These are phyloP conservation scores for Diutina pseudorugosa DNA, from an alignment of 1,139 yeast species.

Conservation along the genomic window DNA sequence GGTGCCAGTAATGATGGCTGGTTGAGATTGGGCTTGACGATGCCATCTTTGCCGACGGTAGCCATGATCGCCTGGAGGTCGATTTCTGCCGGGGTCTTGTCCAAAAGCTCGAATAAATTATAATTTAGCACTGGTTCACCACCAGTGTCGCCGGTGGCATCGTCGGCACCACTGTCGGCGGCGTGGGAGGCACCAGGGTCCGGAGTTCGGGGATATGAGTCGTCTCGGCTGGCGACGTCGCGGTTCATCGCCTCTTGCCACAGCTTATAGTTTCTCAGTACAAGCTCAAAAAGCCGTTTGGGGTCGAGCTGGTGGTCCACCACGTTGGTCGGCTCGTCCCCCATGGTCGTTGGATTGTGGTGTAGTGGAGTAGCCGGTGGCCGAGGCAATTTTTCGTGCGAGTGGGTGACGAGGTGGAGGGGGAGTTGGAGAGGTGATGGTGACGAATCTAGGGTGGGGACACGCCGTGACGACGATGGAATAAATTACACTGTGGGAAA, in stretches of 20 bases:
- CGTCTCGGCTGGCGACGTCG: background rate
- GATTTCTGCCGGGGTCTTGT: constrained; percentile 15
- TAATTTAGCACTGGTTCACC: constrained; percentile 18
- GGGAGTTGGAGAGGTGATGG: background rate
- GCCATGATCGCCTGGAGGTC: background rate
- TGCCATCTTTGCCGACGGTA: background rate
- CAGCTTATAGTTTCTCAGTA: background rate
- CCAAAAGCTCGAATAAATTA: constrained; percentile 22
- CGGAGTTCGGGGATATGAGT: background rate
- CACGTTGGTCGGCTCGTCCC: background rate
- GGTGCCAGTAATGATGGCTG: no score
- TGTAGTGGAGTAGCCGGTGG: background rate
- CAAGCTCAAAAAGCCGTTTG: background rate
- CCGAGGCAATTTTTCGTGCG: background rate
- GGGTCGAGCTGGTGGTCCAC: constrained; percentile 1
- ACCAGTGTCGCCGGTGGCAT: constrained; percentile 12
- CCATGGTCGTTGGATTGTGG: background rate
- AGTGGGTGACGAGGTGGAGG: background rate
- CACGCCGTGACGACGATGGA: no score
- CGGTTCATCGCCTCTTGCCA: constrained; percentile 1
- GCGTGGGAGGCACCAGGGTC: background rate
- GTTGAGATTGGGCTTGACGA: background rate
- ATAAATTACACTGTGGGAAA: no score
- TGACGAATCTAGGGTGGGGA: no score
- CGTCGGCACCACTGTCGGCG: constrained; percentile 1